Percentiles rank a stretch among this genome's conserved stretches.
Conservation (phyloP, 192 early-diverging fungal genomes). For the Thoreauomyces humboldtii region DNA sequence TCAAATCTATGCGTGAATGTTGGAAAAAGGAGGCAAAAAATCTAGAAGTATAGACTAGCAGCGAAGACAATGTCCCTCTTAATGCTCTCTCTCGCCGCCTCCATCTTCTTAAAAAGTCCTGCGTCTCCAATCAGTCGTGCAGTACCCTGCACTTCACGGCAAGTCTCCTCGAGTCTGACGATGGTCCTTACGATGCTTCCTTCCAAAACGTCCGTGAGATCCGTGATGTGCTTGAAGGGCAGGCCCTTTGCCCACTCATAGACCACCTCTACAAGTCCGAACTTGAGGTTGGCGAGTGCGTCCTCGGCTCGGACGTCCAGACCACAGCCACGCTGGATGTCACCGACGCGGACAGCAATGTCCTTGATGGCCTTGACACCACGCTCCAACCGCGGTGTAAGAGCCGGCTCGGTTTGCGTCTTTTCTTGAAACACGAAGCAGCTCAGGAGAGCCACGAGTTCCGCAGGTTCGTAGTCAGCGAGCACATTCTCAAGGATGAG, state of each 20-base stretch:
- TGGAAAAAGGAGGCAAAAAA: background rate
- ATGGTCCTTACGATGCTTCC: constrained; percentile 91
- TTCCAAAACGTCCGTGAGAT: constrained; percentile 92
- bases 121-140: constrained; percentile 89
- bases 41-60: constrained; percentile 71
- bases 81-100: constrained; percentile 80
- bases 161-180: constrained; percentile 88
- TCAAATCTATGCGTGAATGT: too few relatives aligned
- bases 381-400: constrained; percentile 62
- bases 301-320: constrained; percentile 52
- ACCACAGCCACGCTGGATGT: constrained; percentile 71
- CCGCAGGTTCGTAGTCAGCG: constrained; percentile 83
- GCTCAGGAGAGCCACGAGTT: constrained; percentile 89
- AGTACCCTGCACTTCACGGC: constrained; percentile 80
- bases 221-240: constrained; percentile 86
- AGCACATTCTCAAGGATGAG: constrained; percentile 92
- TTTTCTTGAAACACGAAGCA: constrained; percentile 97
- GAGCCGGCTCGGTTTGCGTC: constrained; percentile 56
- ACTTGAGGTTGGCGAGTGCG: constrained; percentile 52
- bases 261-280: constrained; percentile 92
- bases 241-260: constrained; percentile 97
- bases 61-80: constrained; percentile 97
- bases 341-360: constrained; percentile 66
- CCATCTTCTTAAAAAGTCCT: constrained; percentile 86
- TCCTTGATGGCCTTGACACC: constrained; percentile 48